Evolutionary conservation across 192 early-diverging fungal genomes (phyloP).

Genomic region (Blastocladiella britannica): DNA sequence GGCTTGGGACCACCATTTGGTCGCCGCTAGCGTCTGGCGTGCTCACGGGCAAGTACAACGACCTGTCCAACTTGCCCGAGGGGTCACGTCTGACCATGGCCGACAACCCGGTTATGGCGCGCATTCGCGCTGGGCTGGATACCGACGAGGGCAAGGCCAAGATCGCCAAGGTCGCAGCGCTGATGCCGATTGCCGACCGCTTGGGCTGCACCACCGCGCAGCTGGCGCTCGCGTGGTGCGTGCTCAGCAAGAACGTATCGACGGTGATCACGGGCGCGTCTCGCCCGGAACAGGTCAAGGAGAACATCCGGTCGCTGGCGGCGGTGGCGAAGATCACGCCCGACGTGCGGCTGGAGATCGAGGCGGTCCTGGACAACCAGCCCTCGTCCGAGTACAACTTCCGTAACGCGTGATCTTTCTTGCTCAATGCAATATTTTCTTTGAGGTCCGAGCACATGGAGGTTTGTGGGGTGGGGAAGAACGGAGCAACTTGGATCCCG

Average conservation of each 20-base stretch:
- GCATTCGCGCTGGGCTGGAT: slow-evolving; percentile 25
- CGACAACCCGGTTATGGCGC: slow-evolving; percentile 32
- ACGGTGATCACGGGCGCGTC: slow-evolving; percentile 48
- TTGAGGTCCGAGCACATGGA: too few relatives aligned
- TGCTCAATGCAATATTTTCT: too few relatives aligned
- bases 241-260: slow-evolving; percentile 37
- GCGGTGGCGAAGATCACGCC: slow-evolving; percentile 37
- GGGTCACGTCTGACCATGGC: slow-evolving; percentile 42
- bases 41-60: slow-evolving; percentile 53
- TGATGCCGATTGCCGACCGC: slow-evolving; percentile 35
- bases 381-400: slow-evolving; percentile 31
- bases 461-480: too few relatives aligned
- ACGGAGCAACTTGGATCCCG: too few relatives aligned
- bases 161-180: slow-evolving; percentile 33
- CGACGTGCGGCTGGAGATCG: slow-evolving; percentile 46
- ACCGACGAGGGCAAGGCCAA: slow-evolving; percentile 46
- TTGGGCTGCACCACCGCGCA: slow-evolving; percentile 38
- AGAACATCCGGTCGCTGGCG: slow-evolving; percentile 44
- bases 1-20: slow-evolving; percentile 54
- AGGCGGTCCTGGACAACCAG: slow-evolving; percentile 47
- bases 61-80: slow-evolving; percentile 37
- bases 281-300: slow-evolving; percentile 40
- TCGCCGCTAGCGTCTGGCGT: slow-evolving; percentile 25
- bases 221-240: slow-evolving; percentile 50
- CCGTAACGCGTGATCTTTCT: slow-evolving; percentile 23